These are phyloP conservation scores for Verticillium zaregamsianum DNA, from an alignment of 2,329 filamentous ascomycete genomes.

Conservation along the genomic window DNA sequence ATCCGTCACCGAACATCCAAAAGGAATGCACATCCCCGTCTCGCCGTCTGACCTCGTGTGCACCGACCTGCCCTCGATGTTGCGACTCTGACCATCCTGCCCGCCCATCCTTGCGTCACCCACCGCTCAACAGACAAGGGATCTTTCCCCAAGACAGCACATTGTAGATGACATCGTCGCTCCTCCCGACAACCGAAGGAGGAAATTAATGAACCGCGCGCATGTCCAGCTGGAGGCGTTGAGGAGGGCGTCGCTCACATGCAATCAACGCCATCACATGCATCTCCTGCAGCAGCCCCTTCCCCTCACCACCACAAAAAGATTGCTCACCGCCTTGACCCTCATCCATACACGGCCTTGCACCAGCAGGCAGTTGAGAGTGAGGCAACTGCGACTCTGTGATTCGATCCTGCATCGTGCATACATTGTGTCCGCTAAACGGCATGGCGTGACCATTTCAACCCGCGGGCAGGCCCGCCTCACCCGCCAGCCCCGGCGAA, in stretches of 20 bases:
- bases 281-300: background rate
- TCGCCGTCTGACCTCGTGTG: background rate
- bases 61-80: too few species aligned
- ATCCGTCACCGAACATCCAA: background rate
- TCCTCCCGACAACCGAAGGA: background rate
- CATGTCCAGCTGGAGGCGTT: background rate
- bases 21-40: background rate
- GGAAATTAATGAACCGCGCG: background rate
- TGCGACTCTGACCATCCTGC: too few species aligned
- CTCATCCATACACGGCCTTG: background rate
- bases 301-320: background rate
- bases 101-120: background rate
- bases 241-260: background rate
- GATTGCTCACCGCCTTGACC: background rate
- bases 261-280: background rate
- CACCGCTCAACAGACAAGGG: background rate
- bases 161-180: background rate
- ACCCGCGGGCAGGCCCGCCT: background rate
- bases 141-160: too few species aligned
- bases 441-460: background rate
- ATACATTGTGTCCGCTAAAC: background rate
- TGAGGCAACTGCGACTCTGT: constrained; percentile 3
- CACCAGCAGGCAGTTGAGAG: background rate
- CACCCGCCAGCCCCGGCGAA: background rate
- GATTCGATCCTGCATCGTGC: constrained; percentile 9